Evolutionary conservation across 1,139 yeast genomes (phyloP).

Genomic region (Candida frijolesensis): DNA sequence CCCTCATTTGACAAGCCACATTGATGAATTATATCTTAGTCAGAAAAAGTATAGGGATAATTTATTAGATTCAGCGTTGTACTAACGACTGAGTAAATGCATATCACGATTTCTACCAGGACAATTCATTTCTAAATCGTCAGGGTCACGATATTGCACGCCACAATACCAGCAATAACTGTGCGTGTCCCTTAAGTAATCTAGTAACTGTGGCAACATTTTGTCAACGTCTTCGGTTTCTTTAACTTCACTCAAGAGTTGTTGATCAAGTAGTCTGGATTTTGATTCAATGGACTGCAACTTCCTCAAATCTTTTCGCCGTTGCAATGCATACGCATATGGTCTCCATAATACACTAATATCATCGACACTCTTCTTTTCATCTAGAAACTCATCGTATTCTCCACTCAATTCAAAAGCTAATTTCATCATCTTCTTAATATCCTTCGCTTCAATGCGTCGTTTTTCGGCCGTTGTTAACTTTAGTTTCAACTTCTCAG

Average conservation of each 20-base stretch:
- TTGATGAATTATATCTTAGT: conserved; percentile 22
- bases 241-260: neutral
- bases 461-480: neutral
- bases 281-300: conserved; percentile 1
- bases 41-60: conserved; percentile 18
- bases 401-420: conserved; percentile 33
- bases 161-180: conserved; percentile 38
- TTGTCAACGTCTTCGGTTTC: conserved; percentile 7
- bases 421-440: conserved; percentile 22
- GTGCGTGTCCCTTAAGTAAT: conserved; percentile 24
- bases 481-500: conserved; percentile 2
- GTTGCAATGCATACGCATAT: conserved; percentile 14
- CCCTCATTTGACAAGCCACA: conserved; percentile 16
- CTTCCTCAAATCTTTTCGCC: neutral
- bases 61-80: conserved; percentile 15
- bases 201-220: conserved; percentile 13
- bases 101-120: conserved; percentile 23
- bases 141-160: conserved; percentile 15
- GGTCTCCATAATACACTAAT: conserved; percentile 29
- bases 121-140: conserved; percentile 19
- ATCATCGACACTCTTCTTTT: conserved; percentile 10
- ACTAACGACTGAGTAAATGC: conserved; percentile 13
- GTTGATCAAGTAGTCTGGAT: neutral
- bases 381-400: conserved; percentile 16
- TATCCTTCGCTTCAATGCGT: conserved; percentile 5